A percentile compares a stretch with the other conserved stretches of the same genome.
phyloP scores from a whole-genome alignment of 2,329 filamentous ascomycete genomes.

The Penicillium sp. region DNA sequence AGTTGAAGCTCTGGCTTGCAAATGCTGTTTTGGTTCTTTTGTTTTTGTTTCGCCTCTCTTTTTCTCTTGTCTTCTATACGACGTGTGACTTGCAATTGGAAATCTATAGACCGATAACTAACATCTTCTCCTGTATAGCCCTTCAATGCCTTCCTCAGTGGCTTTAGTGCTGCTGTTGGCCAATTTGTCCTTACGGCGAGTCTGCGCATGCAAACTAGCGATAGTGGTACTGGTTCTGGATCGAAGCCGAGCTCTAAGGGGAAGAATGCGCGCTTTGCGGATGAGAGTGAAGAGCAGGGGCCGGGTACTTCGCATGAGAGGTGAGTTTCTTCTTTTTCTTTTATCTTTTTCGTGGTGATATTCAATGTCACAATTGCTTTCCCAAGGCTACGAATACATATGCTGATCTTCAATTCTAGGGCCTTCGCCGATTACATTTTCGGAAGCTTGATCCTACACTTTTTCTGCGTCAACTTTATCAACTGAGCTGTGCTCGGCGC shows the following conservation, averaged over 20 bases:
- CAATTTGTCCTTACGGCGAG: conserved; percentile 94
- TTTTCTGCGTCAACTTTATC: conserved; percentile 99
- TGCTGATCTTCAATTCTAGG: conserved; percentile 47
- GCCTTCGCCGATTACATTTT: conserved; percentile 96
- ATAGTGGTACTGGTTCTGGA: conserved; percentile 28
- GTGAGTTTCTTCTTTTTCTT: conserved; percentile 25
- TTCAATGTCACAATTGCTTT: not conserved
- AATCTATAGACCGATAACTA: not conserved
- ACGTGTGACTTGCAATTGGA: not conserved
- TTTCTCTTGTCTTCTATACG: not conserved
- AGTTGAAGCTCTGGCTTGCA: conserved; percentile 39
- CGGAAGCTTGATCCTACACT: conserved; percentile 92
- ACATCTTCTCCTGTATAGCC: conserved; percentile 57
- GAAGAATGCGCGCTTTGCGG: conserved; percentile 28
- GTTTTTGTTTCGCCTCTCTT: not conserved
- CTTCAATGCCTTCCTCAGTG: conserved; percentile 97
- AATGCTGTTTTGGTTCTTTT: not conserved
- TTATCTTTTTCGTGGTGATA: not conserved
- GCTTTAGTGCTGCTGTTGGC: conserved; percentile 90
- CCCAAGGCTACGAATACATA: not conserved
- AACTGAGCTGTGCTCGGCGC: conserved; percentile 62
- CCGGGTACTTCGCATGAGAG: conserved; percentile 43
- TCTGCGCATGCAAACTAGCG: conserved; percentile 87
- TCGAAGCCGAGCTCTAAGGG: conserved; percentile 57
- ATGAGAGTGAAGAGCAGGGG: conserved; percentile 26